phyloP scores from a whole-genome alignment of 202 grass and related monocot genomes.

The Carex sylvatica region DNA sequence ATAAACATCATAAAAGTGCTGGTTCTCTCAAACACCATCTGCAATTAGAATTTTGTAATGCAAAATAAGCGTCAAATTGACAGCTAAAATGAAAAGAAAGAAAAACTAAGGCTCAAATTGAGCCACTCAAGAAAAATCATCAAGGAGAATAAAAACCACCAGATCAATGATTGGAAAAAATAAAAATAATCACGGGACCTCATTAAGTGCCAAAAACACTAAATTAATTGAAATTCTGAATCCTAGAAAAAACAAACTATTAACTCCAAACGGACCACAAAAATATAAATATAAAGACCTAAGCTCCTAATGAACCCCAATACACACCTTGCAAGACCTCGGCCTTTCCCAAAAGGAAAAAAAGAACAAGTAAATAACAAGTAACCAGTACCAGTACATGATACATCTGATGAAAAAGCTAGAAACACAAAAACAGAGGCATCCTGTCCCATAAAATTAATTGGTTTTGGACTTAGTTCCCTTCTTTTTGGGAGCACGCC shows the following conservation, averaged over 20 bases:
- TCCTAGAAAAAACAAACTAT: slow-evolving; percentile 30
- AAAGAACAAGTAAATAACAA: neutral
- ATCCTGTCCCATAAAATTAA: slow-evolving; percentile 38
- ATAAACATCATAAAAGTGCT: neutral
- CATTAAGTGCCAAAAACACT: slow-evolving; percentile 19
- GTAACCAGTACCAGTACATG: slow-evolving; percentile 31
- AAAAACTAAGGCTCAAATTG: neutral
- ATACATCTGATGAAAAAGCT: slow-evolving; percentile 28
- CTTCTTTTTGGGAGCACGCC: slow-evolving; percentile 74
- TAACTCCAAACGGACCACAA: slow-evolving; percentile 40
- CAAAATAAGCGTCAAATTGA: neutral
- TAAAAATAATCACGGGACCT: slow-evolving; percentile 2
- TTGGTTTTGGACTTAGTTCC: slow-evolving; percentile 75
- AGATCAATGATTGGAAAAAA: slow-evolving; percentile 15
- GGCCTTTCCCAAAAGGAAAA: slow-evolving; percentile 29
- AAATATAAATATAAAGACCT: slow-evolving; percentile 54
- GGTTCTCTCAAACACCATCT: neutral
- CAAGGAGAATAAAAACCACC: neutral
- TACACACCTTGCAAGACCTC: slow-evolving; percentile 46
- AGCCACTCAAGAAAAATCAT: neutral
- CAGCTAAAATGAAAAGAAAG: neutral
- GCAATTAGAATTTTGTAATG: neutral
- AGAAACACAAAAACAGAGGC: slow-evolving; percentile 26
- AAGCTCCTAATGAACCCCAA: slow-evolving; percentile 42
- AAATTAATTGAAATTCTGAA: slow-evolving; percentile 20